Evolutionary conservation across 78 protist species (phyloP).

Genomic region (Dictyostelium capitatum): DNA sequence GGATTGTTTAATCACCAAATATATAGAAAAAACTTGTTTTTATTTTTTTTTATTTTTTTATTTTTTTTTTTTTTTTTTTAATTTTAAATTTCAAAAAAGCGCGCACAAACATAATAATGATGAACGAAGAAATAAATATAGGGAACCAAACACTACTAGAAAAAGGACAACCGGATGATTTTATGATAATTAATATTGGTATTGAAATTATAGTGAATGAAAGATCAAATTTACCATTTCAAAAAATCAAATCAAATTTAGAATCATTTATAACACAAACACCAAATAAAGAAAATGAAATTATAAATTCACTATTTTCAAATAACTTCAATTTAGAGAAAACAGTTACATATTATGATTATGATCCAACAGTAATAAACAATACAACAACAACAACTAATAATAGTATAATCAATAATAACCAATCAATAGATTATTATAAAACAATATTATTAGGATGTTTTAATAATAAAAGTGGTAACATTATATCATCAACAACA

Average conservation of each 20-base stretch:
- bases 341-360: background rate
- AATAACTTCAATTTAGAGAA: background rate
- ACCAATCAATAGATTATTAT: background rate
- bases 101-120: background rate
- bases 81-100: too few species aligned
- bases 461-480: background rate
- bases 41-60: too few species aligned
- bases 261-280: conserved; percentile 7
- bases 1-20: too few species aligned
- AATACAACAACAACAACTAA: too few species aligned
- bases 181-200: background rate
- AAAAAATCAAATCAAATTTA: background rate
- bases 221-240: conserved; percentile 10
- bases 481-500: background rate
- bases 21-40: too few species aligned
- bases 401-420: too few species aligned
- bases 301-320: background rate
- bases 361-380: background rate
- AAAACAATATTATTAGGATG: conserved; percentile 1
- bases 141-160: background rate
- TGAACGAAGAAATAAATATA: background rate
- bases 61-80: too few species aligned
- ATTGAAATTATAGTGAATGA: conserved; percentile 21
- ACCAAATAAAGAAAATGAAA: conserved; percentile 7
- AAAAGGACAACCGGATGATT: background rate